Evolutionary conservation across 179 eudicot species (phyloP).

Genomic region (Silene coronaria): DNA sequence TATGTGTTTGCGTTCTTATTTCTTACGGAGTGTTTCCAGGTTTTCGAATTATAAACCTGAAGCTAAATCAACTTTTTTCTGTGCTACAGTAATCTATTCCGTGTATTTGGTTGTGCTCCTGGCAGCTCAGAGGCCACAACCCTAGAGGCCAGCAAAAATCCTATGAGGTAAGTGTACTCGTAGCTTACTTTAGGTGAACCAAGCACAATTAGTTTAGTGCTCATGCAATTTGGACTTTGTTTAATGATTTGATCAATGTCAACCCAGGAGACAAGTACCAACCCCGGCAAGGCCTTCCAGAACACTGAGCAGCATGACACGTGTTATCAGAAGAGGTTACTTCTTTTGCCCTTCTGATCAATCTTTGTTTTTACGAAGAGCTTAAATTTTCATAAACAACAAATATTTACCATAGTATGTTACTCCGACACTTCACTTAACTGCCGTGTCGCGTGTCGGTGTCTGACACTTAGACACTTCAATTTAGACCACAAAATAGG

Average conservation of each 20-base stretch:
- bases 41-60: background rate
- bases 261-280: conserved; percentile 35
- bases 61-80: background rate
- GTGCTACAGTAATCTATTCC: conserved; percentile 66
- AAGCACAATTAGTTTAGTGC: background rate
- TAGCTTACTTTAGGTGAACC: background rate
- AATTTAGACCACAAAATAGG: no score
- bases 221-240: background rate
- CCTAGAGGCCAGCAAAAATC: conserved; percentile 81
- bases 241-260: conserved; percentile 13
- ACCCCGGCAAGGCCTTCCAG: conserved; percentile 33
- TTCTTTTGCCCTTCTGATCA: background rate
- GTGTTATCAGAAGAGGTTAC: conserved; percentile 37
- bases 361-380: background rate
- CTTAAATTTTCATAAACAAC: background rate
- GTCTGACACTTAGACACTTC: no score
- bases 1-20: conserved; percentile 14
- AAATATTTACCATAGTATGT: background rate
- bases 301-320: conserved; percentile 28
- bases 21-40: background rate
- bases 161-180: conserved; percentile 48
- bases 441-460: no score
- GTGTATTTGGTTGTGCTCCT: conserved; percentile 62
- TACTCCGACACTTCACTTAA: no score
- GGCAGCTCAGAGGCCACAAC: conserved; percentile 69